Evolutionary conservation across 2,329 filamentous ascomycete genomes (phyloP).

Genomic region (Pseudogymnoascus sp.): DNA sequence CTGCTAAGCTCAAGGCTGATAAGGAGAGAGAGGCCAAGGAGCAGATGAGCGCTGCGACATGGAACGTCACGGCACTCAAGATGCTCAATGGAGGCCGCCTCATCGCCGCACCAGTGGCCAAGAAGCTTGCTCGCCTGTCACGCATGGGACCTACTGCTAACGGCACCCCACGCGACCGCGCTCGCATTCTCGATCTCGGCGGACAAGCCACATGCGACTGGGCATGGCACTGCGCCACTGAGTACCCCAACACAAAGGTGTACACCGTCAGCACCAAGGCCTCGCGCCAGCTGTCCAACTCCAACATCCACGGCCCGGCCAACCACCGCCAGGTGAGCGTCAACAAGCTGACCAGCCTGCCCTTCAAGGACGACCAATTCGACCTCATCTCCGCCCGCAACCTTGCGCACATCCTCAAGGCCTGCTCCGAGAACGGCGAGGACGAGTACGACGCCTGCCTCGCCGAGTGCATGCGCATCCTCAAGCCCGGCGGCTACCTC

Average conservation of each 20-base stretch:
- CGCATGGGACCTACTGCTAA: constrained; percentile 37
- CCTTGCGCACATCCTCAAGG: constrained; percentile 76
- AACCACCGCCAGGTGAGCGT: constrained; percentile 85
- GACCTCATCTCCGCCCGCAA: constrained; percentile 86
- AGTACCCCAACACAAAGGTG: constrained; percentile 77
- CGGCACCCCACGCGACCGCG: constrained; percentile 41
- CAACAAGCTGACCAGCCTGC: constrained; percentile 66
- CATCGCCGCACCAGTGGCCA: constrained; percentile 55
- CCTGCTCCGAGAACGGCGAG: constrained; percentile 53
- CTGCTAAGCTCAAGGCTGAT: constrained; percentile 56
- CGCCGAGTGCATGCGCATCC: constrained; percentile 76
- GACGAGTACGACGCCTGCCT: constrained; percentile 88
- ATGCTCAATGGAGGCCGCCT: constrained; percentile 56
- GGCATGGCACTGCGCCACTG: constrained; percentile 87
- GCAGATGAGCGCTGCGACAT: constrained; percentile 55
- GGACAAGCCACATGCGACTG: constrained; percentile 82
- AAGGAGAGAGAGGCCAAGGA: constrained; percentile 73
- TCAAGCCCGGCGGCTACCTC: constrained; percentile 83
- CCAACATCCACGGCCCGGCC: constrained; percentile 68
- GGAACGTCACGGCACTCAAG: constrained; percentile 54
- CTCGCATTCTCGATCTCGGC: constrained; percentile 75
- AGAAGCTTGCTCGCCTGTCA: constrained; percentile 49
- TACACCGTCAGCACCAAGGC: constrained; percentile 78
- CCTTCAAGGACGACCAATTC: constrained; percentile 79
- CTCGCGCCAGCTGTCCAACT: constrained; percentile 61